Conservation (phyloP, 345 rosid genomes). For the Citrus glauca region DNA sequence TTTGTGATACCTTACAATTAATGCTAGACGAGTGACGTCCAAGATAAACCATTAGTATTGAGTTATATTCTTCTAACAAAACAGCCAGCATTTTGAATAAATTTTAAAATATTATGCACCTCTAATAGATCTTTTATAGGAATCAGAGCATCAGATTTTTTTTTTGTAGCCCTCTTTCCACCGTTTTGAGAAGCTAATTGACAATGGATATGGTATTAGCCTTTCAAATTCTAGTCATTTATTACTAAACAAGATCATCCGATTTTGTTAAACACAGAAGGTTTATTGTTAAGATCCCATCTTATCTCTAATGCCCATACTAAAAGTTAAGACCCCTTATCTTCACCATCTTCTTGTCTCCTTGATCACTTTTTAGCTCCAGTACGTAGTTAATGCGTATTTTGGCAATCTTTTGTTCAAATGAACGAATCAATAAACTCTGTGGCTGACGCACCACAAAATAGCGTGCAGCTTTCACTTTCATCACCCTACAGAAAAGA, state of each 20-base stretch:
- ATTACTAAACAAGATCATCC: background rate
- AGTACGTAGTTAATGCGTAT: background rate
- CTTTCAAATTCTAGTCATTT: background rate
- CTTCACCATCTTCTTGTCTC: background rate
- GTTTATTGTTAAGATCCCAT: background rate
- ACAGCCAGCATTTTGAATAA: too few relatives aligned
- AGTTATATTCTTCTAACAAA: too few relatives aligned
- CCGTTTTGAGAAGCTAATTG: too few relatives aligned
- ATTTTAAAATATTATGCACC: too few relatives aligned
- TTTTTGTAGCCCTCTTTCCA: too few relatives aligned
- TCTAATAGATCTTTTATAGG: too few relatives aligned
- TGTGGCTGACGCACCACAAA: too few relatives aligned
- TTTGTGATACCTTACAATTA: too few relatives aligned
- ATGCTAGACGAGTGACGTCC: too few relatives aligned
- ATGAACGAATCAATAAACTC: background rate
- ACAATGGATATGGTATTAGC: background rate
- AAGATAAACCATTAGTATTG: too few relatives aligned
- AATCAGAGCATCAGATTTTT: too few relatives aligned
- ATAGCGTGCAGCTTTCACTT: background rate
- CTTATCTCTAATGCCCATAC: background rate
- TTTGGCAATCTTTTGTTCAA: background rate
- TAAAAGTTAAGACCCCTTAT: background rate
- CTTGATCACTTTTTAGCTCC: background rate
- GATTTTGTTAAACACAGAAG: background rate
- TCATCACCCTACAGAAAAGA: background rate